Conservation (phyloP, 768 basidiomycete species). For the Tephrocybe sp. region DNA sequence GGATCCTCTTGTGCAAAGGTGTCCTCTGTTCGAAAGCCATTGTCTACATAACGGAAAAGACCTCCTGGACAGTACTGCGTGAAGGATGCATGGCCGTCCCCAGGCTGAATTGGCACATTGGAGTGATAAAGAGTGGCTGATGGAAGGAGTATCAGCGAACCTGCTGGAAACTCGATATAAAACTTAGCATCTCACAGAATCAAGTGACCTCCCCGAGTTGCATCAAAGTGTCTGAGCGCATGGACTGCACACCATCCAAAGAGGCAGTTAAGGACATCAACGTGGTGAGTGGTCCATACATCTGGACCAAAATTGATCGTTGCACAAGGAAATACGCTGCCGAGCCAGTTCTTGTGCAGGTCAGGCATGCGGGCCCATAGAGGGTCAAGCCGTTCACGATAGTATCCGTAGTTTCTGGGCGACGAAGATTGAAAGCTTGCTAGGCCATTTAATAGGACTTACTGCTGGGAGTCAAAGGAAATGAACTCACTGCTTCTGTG, state of each 20-base stretch:
- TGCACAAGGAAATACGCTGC: constrained; percentile 1
- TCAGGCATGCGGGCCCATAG: background rate
- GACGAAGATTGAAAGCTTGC: background rate
- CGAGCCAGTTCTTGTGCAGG: background rate
- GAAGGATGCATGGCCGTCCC: background rate
- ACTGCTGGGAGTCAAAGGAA: background rate
- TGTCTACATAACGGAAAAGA: constrained; percentile 5
- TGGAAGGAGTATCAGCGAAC: constrained; percentile 6
- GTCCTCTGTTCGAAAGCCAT: constrained; percentile 3
- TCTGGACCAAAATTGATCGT: background rate
- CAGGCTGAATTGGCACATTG: background rate
- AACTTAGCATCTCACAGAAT: background rate
- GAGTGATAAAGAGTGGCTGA: constrained; percentile 3
- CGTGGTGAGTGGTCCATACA: background rate
- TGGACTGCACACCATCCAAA: background rate
- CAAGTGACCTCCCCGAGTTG: background rate
- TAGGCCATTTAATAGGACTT: background rate
- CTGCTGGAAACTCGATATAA: constrained; percentile 6
- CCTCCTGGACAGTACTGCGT: constrained; percentile 5
- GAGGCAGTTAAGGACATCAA: background rate
- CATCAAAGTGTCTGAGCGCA: background rate
- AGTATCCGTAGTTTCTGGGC: background rate
- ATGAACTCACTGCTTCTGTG: background rate
- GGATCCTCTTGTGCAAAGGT: background rate
- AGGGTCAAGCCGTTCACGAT: background rate